These are phyloP conservation scores for Avena insularis DNA, from an alignment of 176 grass and related monocot genomes.

Conservation along the genomic window DNA sequence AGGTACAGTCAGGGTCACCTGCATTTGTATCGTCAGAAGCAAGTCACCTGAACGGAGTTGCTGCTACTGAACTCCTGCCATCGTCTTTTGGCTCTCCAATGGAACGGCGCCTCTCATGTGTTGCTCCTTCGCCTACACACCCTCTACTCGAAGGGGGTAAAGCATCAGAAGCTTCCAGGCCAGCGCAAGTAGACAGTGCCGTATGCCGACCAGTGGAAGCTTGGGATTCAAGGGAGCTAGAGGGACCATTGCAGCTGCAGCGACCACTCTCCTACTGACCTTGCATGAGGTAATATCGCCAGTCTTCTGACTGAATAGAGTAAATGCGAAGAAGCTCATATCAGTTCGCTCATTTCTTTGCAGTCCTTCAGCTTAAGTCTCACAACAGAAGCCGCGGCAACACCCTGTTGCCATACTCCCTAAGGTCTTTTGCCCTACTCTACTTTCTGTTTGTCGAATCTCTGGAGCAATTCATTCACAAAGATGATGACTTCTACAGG, in stretches of 20 bases:
- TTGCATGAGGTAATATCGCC: slow-evolving; percentile 28
- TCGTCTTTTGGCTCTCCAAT: slow-evolving; percentile 42
- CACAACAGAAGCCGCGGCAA: neutral
- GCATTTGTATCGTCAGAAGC: slow-evolving; percentile 43
- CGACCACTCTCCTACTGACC: slow-evolving; percentile 42
- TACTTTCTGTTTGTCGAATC: neutral
- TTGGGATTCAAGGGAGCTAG: slow-evolving; percentile 34
- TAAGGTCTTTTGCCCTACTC: slow-evolving; percentile 31
- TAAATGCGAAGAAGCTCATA: slow-evolving; percentile 13
- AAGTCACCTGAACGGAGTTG: slow-evolving; percentile 41
- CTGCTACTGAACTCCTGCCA: slow-evolving; percentile 39
- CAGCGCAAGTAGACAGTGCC: slow-evolving; percentile 9
- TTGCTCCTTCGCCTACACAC: slow-evolving; percentile 56
- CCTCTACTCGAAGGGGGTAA: slow-evolving; percentile 16
- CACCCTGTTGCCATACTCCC: neutral
- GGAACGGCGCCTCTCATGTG: slow-evolving; percentile 46
- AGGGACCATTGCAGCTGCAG: neutral
- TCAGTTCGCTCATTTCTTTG: neutral
- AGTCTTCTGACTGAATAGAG: neutral
- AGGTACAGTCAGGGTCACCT: slow-evolving; percentile 34
- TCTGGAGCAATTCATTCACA: neutral
- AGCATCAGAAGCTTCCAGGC: slow-evolving; percentile 37
- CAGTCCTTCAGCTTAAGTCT: neutral
- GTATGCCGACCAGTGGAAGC: neutral
- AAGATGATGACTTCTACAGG: slow-evolving; percentile 10